phyloP scores from a whole-genome alignment of 2,329 filamentous ascomycete genomes.

The Zasmidium angulare region DNA sequence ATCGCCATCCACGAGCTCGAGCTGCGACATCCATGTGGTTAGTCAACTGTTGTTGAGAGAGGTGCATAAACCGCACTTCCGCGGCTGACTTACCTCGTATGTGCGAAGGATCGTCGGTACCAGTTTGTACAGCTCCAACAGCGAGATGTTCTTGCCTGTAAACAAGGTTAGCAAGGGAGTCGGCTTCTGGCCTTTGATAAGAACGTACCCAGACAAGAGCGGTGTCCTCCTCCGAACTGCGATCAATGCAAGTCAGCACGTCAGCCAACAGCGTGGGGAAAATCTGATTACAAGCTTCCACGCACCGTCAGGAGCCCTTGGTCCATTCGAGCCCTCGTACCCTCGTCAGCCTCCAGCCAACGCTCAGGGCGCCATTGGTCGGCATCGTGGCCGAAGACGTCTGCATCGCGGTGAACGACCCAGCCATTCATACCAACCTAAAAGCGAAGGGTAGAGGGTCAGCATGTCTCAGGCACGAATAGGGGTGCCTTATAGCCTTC shows the following conservation, averaged over 20 bases:
- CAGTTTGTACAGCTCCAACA: background rate
- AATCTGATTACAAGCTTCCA: conserved; percentile 18
- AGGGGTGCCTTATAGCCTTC: too few species aligned
- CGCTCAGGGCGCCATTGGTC: conserved; percentile 44
- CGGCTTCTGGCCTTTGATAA: too few species aligned
- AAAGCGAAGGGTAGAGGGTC: too few species aligned
- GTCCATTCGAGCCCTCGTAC: background rate
- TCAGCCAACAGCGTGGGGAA: too few species aligned
- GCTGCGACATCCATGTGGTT: too few species aligned
- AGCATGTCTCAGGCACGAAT: too few species aligned
- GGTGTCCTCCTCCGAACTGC: conserved; percentile 35
- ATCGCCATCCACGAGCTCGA: too few species aligned
- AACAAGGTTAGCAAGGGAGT: too few species aligned
- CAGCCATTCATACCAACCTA: conserved; percentile 49
- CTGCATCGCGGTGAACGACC: conserved; percentile 42
- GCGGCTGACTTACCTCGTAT: background rate
- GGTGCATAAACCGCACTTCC: too few species aligned
- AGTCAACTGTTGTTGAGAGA: too few species aligned
- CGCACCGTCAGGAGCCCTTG: conserved; percentile 3
- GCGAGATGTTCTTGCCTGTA: conserved; percentile 33
- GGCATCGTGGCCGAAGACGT: conserved; percentile 38
- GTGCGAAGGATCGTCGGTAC: background rate
- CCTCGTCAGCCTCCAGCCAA: conserved; percentile 41
- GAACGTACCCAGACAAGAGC: conserved; percentile 34
- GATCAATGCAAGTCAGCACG: conserved; percentile 1